phyloP scores from a whole-genome alignment of 345 rosid species.

The Melaleuca alternifolia region DNA sequence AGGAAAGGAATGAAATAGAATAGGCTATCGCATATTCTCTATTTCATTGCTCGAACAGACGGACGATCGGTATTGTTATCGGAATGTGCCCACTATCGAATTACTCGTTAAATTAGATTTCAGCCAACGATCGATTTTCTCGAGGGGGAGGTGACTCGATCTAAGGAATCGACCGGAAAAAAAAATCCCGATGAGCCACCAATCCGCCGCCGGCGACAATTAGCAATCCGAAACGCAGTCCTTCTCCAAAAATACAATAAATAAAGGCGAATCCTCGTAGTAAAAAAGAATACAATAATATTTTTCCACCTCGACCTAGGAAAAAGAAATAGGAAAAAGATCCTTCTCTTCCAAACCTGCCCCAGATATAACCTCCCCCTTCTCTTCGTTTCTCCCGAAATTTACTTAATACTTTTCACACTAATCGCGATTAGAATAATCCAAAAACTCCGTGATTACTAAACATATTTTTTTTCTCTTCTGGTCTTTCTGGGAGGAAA shows the following conservation, averaged over 20 bases:
- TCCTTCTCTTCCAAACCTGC: neutral
- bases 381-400: neutral
- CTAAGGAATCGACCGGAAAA: neutral
- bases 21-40: no score
- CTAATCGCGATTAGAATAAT: neutral
- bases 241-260: neutral
- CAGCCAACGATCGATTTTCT: neutral
- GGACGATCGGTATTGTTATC: neutral
- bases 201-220: neutral
- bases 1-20: neutral
- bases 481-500: neutral
- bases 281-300: neutral
- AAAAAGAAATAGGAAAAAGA: neutral
- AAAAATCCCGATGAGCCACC: neutral
- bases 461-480: neutral
- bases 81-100: accelerated
- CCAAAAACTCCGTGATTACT: neutral
- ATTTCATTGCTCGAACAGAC: neutral
- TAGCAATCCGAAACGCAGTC: neutral
- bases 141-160: neutral
- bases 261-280: neutral
- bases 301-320: neutral
- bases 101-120: neutral
- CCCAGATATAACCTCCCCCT: neutral
- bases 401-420: neutral